Conservation (phyloP, 768 basidiomycete genomes). For the Cubamyces sp. region DNA sequence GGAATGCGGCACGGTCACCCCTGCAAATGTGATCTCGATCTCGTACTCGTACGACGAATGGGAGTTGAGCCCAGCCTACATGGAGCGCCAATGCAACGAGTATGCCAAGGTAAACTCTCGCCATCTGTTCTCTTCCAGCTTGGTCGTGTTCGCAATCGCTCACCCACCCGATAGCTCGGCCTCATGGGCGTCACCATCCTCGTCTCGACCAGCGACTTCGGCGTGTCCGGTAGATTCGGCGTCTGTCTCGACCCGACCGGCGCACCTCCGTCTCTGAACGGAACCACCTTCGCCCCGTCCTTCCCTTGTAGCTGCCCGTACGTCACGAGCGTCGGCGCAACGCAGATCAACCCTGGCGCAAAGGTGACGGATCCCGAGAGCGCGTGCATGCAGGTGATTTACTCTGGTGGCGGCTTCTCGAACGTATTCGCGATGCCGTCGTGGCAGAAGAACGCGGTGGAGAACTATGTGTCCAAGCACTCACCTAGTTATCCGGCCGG, state of each 20-base stretch:
- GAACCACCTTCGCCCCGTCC: slow-evolving; percentile 21
- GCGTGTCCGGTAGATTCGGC: slow-evolving; percentile 42
- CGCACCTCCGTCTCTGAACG: slow-evolving; percentile 9
- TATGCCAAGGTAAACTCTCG: slow-evolving; percentile 41
- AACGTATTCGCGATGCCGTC: slow-evolving; percentile 43
- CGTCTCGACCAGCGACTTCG: slow-evolving; percentile 49
- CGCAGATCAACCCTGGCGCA: slow-evolving; percentile 40
- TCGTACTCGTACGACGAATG: slow-evolving; percentile 46
- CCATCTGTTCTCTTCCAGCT: neutral
- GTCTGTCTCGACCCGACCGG: slow-evolving; percentile 40
- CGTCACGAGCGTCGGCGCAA: slow-evolving; percentile 42
- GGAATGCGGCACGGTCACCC: slow-evolving; percentile 40
- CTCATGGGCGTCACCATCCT: slow-evolving; percentile 44
- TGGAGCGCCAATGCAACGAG: slow-evolving; percentile 47
- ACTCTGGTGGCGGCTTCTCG: slow-evolving; percentile 46
- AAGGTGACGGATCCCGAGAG: slow-evolving; percentile 42
- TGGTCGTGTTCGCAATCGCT: neutral
- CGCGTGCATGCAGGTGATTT: slow-evolving; percentile 42
- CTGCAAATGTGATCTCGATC: slow-evolving; percentile 45
- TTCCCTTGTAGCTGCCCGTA: slow-evolving; percentile 44
- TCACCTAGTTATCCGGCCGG: slow-evolving; percentile 40
- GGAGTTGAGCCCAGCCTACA: slow-evolving; percentile 40
- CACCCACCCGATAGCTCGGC: slow-evolving; percentile 30
- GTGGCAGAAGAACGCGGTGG: slow-evolving; percentile 37
- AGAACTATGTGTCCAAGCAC: slow-evolving; percentile 35